phyloP scores from a whole-genome alignment of 345 rosid genomes.

The Salix purpurea region DNA sequence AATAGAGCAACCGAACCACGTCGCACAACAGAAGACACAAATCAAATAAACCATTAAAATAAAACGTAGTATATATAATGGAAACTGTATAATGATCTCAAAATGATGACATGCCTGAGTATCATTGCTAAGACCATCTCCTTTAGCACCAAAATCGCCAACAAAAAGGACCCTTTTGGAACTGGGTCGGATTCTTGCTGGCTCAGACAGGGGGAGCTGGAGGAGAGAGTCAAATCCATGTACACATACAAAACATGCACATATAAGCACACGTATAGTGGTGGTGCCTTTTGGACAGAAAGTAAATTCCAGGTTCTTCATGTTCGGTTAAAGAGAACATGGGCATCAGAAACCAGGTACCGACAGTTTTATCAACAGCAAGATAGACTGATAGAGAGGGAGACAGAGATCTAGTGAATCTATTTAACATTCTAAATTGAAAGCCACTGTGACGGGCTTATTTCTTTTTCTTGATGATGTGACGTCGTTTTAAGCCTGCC shows the following conservation, averaged over 20 bases:
- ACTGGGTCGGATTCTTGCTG: slow-evolving; percentile 36
- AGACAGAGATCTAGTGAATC: not conserved
- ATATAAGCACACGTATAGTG: slow-evolving; percentile 3
- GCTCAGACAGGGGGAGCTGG: slow-evolving; percentile 49
- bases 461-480: too few relatives aligned
- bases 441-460: too few relatives aligned
- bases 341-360: too few relatives aligned
- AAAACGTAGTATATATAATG: too few relatives aligned
- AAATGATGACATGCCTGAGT: slow-evolving; percentile 42
- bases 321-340: slow-evolving; percentile 9
- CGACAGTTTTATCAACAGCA: not conserved
- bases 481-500: too few relatives aligned
- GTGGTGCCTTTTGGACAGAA: slow-evolving; percentile 12
- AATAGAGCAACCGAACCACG: not conserved
- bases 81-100: not conserved
- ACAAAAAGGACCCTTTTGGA: slow-evolving; percentile 51
- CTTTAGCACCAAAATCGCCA: slow-evolving; percentile 60
- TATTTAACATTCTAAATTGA: too few relatives aligned
- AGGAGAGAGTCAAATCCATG: slow-evolving; percentile 52
- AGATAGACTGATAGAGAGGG: too few relatives aligned
- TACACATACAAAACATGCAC: slow-evolving; percentile 22
- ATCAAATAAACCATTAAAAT: too few relatives aligned
- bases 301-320: slow-evolving; percentile 21
- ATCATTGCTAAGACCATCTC: slow-evolving; percentile 66
- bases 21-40: too few relatives aligned